These are phyloP conservation scores for Monoraphidium neglectum DNA, from an alignment of 139 green algal species.

Conservation along the genomic window DNA sequence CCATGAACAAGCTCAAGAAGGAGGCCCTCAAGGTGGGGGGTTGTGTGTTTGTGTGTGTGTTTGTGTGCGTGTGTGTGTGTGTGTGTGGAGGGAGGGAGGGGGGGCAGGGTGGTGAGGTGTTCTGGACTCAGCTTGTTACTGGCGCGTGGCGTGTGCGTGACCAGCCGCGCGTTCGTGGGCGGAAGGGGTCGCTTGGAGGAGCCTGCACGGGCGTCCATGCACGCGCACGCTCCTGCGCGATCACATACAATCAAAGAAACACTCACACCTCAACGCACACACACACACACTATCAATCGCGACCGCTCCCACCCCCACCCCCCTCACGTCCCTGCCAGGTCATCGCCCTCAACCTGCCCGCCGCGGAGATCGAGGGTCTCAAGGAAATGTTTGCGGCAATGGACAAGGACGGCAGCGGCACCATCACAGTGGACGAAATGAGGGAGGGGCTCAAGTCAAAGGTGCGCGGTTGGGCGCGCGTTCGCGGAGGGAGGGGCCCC, in stretches of 20 bases:
- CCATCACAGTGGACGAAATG: conserved; percentile 85
- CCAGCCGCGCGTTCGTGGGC: too few relatives aligned
- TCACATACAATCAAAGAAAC: too few relatives aligned
- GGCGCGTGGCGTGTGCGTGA: too few relatives aligned
- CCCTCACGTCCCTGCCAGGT: conserved; percentile 14
- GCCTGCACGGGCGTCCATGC: too few relatives aligned
- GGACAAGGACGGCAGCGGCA: conserved; percentile 61
- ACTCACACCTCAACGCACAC: too few relatives aligned
- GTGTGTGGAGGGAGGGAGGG: background rate
- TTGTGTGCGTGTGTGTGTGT: background rate
- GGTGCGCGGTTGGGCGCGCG: conserved; percentile 41
- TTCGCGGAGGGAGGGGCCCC: background rate
- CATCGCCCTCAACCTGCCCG: conserved; percentile 60
- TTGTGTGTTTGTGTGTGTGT: background rate
- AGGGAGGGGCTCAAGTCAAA: conserved; percentile 66
- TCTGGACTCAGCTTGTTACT: too few relatives aligned
- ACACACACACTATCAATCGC: too few relatives aligned
- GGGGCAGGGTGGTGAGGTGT: background rate
- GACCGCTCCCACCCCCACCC: too few relatives aligned
- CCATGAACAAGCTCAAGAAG: conserved; percentile 96
- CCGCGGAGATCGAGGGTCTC: conserved; percentile 60
- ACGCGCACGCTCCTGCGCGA: too few relatives aligned
- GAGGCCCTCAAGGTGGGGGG: conserved; percentile 79
- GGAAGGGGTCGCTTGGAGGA: too few relatives aligned
- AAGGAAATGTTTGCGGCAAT: conserved; percentile 62